phyloP scores from a whole-genome alignment of 345 rosid species.

The Euclidium syriacum region DNA sequence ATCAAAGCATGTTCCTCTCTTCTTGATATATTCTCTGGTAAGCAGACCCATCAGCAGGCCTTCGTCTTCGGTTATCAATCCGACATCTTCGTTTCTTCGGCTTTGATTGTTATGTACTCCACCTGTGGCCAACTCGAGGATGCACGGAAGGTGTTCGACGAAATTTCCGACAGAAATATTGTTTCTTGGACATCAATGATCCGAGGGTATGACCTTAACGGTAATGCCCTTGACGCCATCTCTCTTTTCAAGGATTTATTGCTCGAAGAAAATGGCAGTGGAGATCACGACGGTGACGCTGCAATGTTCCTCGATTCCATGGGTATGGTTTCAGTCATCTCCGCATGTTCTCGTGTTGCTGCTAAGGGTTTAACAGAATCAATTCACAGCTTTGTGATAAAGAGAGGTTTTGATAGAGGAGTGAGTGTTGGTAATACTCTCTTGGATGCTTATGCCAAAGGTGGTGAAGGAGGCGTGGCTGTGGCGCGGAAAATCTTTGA shows the following conservation, averaged over 20 bases:
- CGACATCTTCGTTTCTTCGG: constrained; percentile 73
- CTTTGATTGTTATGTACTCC: constrained; percentile 68
- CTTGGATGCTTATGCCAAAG: constrained; percentile 78
- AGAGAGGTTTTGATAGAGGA: constrained; percentile 54
- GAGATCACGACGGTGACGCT: neutral
- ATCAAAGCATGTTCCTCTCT: constrained; percentile 84
- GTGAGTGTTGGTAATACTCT: constrained; percentile 61
- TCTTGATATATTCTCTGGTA: constrained; percentile 61
- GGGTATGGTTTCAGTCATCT: constrained; percentile 63
- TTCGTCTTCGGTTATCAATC: constrained; percentile 57
- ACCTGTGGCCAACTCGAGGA: constrained; percentile 54
- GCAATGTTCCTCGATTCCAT: constrained; percentile 46
- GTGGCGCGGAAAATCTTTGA: constrained; percentile 64
- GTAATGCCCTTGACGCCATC: constrained; percentile 45
- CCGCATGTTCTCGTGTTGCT: constrained; percentile 66
- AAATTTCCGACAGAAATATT: constrained; percentile 59
- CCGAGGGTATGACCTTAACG: constrained; percentile 62
- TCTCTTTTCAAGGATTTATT: constrained; percentile 64
- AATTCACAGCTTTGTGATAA: constrained; percentile 52
- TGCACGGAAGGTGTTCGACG: constrained; percentile 70
- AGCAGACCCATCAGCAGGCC: constrained; percentile 82
- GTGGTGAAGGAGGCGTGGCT: constrained; percentile 39
- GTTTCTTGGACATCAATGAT: constrained; percentile 92
- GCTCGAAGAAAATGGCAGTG: constrained; percentile 38
- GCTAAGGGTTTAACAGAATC: constrained; percentile 47